Evolutionary conservation across 2,329 filamentous ascomycete species (phyloP), one percentile per base, ranked within the genome.

Genomic region (Ceratocystis huliohia): DNA sequence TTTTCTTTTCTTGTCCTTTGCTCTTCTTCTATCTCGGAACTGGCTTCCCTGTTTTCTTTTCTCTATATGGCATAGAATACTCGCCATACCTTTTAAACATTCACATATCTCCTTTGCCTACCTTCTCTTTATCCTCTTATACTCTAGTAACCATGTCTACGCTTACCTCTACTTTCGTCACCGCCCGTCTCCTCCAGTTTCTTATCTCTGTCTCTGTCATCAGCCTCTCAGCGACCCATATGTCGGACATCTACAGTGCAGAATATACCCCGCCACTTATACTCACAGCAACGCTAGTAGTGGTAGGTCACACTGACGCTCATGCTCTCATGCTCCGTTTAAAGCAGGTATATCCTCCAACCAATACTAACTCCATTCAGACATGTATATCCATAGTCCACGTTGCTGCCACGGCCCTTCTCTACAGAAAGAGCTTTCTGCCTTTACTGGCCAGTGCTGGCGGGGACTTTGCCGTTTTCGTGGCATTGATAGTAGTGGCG

Each of bases 221-320:
- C 70, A 90, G 91, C 59, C 84, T 96, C 74, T 85, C 85, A 0
- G 84, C 88, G 72, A 91, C 92, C 75, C 95, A 96, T 76, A 86
- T 96, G 72, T 81, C 85, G 28, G 82, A 89, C 71, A 91, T 95
- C 74, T 84, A 90, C 57, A 78, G 80, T 56, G 82, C 80, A 25
- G 81, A 86, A 69, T 82, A 86, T 66, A 80, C 82, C 37, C 84
- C 88, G 0, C 89, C 91, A 0, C 79, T 83, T 64, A 84, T 91
- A 61, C 80, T 96, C 25, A 83, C 96, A 37, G 90, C 86, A 37
- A 91, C 89, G 2, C 81, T 96, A 69, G 84, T 84, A 68, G 84
- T 96, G 70, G 91, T 96, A 82, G 73, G 89, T 83, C 28, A 8
- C 53, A 15, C 7, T 45, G 57, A 33, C 28, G 33, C 15, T 7